Conservation (phyloP, 1,139 yeast species). For the Maudiozyma humilis region DNA sequence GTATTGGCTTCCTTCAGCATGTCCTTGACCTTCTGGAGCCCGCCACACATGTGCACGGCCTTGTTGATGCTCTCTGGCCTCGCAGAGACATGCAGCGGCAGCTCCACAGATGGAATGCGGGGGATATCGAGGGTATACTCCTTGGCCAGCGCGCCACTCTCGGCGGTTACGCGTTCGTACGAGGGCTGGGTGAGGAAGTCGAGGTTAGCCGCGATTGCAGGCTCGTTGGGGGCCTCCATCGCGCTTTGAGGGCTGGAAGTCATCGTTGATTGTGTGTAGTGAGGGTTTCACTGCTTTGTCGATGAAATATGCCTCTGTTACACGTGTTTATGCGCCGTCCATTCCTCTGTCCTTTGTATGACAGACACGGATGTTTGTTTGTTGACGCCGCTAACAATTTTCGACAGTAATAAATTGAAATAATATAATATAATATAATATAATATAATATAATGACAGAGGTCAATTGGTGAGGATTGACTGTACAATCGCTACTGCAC, state of each 20-base stretch:
- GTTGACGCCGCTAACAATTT: background rate
- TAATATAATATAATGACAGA: no score
- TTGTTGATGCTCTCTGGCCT: slow-evolving; percentile 41
- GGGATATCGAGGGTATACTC: slow-evolving; percentile 62
- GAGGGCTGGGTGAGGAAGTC: background rate
- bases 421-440: no score
- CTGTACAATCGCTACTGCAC: no score
- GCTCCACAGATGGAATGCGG: slow-evolving; percentile 67
- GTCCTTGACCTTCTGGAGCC: slow-evolving; percentile 39
- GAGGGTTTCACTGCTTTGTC: no score
- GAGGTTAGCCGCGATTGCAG: background rate
- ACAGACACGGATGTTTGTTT: background rate
- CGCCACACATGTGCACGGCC: slow-evolving; percentile 77
- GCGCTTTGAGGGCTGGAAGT: background rate
- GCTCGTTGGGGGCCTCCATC: background rate
- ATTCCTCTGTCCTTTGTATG: no score
- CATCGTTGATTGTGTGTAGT: no score
- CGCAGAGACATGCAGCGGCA: slow-evolving; percentile 57
- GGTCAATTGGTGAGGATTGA: no score
- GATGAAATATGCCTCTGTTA: no score
- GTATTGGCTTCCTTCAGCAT: slow-evolving; percentile 34
- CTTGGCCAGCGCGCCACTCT: slow-evolving; percentile 34
- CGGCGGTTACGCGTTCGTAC: background rate
- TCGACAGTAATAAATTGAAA: no score
- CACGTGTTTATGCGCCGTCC: no score